Percentiles rank a stretch among this genome's conserved stretches.
These are phyloP conservation scores for Phoma sp. DNA, from an alignment of 2,329 filamentous ascomycete species.

Conservation along the genomic window DNA sequence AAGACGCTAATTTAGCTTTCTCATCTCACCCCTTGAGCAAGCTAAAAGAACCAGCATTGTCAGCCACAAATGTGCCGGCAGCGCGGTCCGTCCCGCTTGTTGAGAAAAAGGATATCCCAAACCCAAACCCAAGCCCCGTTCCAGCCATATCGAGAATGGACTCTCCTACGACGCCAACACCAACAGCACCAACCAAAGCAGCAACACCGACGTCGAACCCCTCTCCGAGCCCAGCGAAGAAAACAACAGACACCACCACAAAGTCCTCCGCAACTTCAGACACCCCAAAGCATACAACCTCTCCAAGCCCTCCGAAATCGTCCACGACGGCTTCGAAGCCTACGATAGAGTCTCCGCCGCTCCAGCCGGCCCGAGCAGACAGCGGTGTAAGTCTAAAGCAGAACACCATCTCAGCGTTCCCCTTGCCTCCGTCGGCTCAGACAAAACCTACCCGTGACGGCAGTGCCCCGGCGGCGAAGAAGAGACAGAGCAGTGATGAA, in stretches of 20 bases:
- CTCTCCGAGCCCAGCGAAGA: background rate
- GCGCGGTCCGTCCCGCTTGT: no score
- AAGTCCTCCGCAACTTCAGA: background rate
- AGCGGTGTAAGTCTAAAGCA: slow-evolving; percentile 3
- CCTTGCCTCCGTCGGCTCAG: background rate
- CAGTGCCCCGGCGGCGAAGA: background rate
- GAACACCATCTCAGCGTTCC: background rate
- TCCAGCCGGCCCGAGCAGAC: slow-evolving; percentile 2
- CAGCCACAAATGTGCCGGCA: background rate
- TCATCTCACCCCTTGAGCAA: background rate
- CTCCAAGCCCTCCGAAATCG: no score
- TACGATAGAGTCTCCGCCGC: background rate
- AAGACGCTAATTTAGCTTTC: background rate
- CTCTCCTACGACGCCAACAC: background rate
- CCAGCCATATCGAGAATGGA: no score
- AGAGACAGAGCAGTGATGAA: slow-evolving; percentile 12
- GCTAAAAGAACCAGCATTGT: background rate
- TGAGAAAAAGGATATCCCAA: background rate
- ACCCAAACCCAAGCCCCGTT: background rate
- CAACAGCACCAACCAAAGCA: background rate
- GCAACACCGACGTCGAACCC: background rate
- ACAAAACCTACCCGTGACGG: background rate
- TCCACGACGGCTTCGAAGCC: no score
- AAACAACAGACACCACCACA: background rate
- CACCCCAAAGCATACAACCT: no score